Evolutionary conservation across 768 basidiomycete species (phyloP), one percentile per base, ranked within the genome.

Genomic region (Basidioascus undulatus): DNA sequence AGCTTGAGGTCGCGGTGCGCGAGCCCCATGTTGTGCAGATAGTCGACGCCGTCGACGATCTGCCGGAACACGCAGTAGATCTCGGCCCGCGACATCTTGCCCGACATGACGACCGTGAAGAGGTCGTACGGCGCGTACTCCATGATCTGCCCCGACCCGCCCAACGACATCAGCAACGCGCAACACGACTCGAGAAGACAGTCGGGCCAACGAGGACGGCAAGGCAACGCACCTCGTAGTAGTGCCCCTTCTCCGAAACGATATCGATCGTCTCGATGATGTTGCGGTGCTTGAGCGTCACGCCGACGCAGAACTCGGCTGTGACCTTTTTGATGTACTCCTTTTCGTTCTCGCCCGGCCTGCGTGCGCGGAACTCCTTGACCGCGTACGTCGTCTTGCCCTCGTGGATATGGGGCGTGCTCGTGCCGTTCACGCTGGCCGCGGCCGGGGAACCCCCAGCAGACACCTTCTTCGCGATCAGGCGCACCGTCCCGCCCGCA

Each of bases 251-350:
- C 62, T 96, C 92, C 44, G 74, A 79, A 41, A 96, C 83, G 58
- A 98, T 96, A 57, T 98, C 92, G 46, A 98, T 75, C 25, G 92
- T 98, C 59, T 92, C 74, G 57, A 96, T 96, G 58, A 96, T 83
- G 53, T 98, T 96, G 44, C 72, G 63, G 53, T 98, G 92, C 59
- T 87, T 82, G 54, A 98, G 65, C 33, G 80, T 79, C 4, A 56
- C 58, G 44, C 92, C 86, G 15, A 96, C 87, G 52, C 89, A 98
- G 55, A 98, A 98, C 59, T 98, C 92, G 21, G 89, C 89, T 1
- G 87, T 92, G 43, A 96, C 87, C 63, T 98, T 96, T 65, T 94
- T 89, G 72, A 94, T 84, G 57, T 96, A 98, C 63, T 98, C 92
- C 61, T 82, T 79, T 60, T 86, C 82, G 21, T 69, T 69, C 64